Conservation (phyloP, 768 basidiomycete genomes). For the Kwoniella pini region DNA sequence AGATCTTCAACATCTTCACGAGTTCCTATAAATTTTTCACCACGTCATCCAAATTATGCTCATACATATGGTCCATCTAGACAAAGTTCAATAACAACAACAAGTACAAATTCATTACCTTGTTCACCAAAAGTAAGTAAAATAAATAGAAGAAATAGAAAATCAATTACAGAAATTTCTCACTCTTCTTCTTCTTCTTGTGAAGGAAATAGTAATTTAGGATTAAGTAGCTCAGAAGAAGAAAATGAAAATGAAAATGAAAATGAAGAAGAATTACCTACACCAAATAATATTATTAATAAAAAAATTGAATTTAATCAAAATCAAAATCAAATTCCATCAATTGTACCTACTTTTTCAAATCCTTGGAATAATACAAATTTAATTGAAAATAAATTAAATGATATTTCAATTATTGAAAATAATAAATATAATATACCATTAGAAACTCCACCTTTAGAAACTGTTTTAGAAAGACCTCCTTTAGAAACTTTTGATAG, state of each 20-base stretch:
- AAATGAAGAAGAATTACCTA: constrained; percentile 6
- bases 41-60: constrained; percentile 12
- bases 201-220: constrained; percentile 1
- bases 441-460: constrained; percentile 24
- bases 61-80: not conserved
- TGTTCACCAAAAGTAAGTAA: not conserved
- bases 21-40: constrained; percentile 11
- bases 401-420: not conserved
- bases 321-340: not conserved
- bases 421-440: not conserved
- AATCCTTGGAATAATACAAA: constrained; percentile 10
- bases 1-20: constrained; percentile 10
- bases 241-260: constrained; percentile 14
- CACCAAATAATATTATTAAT: constrained; percentile 3
- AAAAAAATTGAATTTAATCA: too few species aligned
- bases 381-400: constrained; percentile 1
- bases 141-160: not conserved
- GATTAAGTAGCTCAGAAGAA: constrained; percentile 16
- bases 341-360: constrained; percentile 10
- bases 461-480: constrained; percentile 18
- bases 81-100: not conserved
- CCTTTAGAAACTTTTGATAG: constrained; percentile 26
- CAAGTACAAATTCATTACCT: not conserved
- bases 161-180: not conserved
- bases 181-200: too few species aligned